These are phyloP conservation scores for Penicillium mononematosum DNA, from an alignment of 495 filamentous ascomycete genomes.

Conservation along the genomic window DNA sequence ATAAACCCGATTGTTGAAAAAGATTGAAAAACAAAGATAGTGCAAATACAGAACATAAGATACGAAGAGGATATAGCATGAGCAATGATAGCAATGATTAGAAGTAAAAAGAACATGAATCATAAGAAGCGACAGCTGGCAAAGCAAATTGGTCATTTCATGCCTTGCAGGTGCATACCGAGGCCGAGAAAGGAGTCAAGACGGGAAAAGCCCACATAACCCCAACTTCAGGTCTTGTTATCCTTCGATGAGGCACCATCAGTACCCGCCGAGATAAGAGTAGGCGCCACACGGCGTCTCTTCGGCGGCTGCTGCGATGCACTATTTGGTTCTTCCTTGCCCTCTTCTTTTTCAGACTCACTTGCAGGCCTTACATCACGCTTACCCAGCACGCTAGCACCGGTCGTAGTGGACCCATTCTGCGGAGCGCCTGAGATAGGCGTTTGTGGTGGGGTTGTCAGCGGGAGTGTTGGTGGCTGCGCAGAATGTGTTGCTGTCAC, in stretches of 20 bases:
- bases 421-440: conserved; percentile 51
- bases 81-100: conserved; percentile 6
- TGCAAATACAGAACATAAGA: not conserved
- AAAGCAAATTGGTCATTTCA: not conserved
- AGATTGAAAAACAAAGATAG: not conserved
- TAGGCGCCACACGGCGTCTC: conserved; percentile 77
- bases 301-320: conserved; percentile 52
- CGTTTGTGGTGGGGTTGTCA: conserved; percentile 81
- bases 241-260: conserved; percentile 26
- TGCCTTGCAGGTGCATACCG: not conserved
- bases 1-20: conserved; percentile 2
- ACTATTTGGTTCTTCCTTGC: conserved; percentile 44
- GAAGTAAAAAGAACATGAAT: conserved; percentile 7
- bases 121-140: conserved; percentile 11
- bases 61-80: conserved; percentile 4
- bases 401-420: conserved; percentile 41
- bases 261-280: conserved; percentile 51
- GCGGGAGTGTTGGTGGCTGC: conserved; percentile 52
- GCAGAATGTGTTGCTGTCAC: conserved; percentile 69
- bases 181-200: not conserved
- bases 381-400: conserved; percentile 54
- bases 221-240: conserved; percentile 5
- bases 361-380: conserved; percentile 46
- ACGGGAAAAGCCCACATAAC: not conserved
- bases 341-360: conserved; percentile 61